phyloP scores from a whole-genome alignment of 371 early-diverging fungal genomes.

The Rhizomucor miehei region DNA sequence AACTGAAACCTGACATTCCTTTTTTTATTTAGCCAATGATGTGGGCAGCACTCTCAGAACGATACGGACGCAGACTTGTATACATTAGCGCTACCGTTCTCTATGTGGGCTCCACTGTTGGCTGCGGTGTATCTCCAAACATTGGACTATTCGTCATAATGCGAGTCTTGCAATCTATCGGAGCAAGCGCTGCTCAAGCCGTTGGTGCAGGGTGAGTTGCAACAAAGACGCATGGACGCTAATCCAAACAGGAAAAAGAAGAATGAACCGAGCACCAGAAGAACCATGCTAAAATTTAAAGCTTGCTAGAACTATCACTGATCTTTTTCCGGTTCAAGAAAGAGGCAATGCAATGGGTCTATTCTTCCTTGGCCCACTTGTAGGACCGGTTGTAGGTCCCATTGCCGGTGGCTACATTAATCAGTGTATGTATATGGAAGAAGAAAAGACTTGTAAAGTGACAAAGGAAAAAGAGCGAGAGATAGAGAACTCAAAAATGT shows the following conservation, averaged over 20 bases:
- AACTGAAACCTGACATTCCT: no score
- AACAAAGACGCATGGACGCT: background rate
- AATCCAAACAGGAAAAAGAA: background rate
- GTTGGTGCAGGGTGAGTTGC: conserved; percentile 68
- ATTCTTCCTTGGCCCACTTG: conserved; percentile 55
- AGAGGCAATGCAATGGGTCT: conserved; percentile 61
- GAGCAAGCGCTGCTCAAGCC: conserved; percentile 68
- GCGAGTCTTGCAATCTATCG: conserved; percentile 67
- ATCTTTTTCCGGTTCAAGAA: conserved; percentile 26
- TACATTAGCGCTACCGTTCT: conserved; percentile 58
- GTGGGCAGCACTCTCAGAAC: conserved; percentile 72
- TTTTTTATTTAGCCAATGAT: conserved; percentile 65
- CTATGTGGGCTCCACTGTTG: conserved; percentile 59
- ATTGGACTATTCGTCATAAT: conserved; percentile 56
- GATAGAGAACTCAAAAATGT: no score
- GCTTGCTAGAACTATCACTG: conserved; percentile 40
- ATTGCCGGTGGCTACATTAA: conserved; percentile 45
- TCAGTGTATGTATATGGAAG: conserved; percentile 44
- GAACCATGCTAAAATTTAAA: no score
- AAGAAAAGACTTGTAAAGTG: conserved; percentile 34
- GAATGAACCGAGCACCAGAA: no score
- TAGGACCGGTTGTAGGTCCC: conserved; percentile 55
- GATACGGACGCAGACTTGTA: conserved; percentile 60
- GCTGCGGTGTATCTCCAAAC: conserved; percentile 59
- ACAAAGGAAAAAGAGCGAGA: no score